Evolutionary conservation across 176 grass and related monocot genomes (phyloP), one percentile per base, ranked within the genome.

Genomic region (Neostapfia colusana): DNA sequence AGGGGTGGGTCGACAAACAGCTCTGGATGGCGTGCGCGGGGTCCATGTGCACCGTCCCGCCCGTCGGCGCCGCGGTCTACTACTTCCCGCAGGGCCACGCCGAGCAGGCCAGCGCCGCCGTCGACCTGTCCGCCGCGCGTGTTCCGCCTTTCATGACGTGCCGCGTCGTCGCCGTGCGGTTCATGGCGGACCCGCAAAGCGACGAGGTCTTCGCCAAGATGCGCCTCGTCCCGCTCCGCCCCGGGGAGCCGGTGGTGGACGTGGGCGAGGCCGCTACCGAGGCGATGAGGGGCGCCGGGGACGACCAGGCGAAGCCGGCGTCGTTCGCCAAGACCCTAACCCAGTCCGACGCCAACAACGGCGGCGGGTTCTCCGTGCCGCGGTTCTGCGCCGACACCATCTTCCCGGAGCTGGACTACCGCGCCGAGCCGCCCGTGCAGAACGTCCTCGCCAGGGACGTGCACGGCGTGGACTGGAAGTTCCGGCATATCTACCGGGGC

Each of bases 41-140:
- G 1, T 77, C 85, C 80, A 85, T 95, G 95, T 84, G 89, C 87
- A 65, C 89, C 89, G 82, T 99, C 27, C 89, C 89, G n/a, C 82
- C 83, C 20, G 95, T 92, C 20, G 85, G 93, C 77, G 87, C 89
- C 38, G 90, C 69, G 40, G 85, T 99, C 8, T 92, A 92, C 85
- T 99, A 94, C 92, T 99, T 95, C 81, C 95, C 92, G 39, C 95
- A 99, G 87, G 95, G 95, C 73, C 92, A 99, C 85, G 90, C 88
- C 8, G 95, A 99, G 95, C 91, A 99, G 51, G 89, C 95, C 14
- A 40, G 50, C 65, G 87, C 27, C 25, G 16, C 68, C 69, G 76
- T 79, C 20, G 79, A 93, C 82, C 62, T 89, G 3, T 46, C 87
- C 36, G 69, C 49, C 11, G 55, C 60, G 2, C 73, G 51, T 57